Base-by-base conservation (phyloP, 148 eudicot genomes). In the Pouteria glomerata region DNA sequence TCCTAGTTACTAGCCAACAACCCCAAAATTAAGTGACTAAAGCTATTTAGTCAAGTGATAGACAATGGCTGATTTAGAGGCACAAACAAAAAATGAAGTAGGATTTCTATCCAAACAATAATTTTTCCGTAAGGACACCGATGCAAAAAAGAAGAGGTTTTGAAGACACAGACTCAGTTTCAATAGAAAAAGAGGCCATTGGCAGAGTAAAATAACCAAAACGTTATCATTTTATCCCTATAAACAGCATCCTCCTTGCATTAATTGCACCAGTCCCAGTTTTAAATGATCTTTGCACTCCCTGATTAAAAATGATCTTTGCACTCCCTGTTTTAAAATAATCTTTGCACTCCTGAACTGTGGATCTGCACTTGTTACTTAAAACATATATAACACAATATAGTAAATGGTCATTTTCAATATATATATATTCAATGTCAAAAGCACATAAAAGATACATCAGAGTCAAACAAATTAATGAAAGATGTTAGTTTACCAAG, bases 401-500 rank as follows among this genome's bases (percentile, higher is more conserved):
- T 26, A 1, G 14, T 23, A 15, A 68, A 34, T 21, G 31, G 47
- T 4, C 6, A 39, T 35, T 15, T 45, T 35, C 11, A 69, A 42
- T 53, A 27, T 41, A 6, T 35, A 52, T 53, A 69, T 57, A 0
- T 66, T 6, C 23, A 14, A 68, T 14, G 24, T 39, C 44, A 39
- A 45, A 59, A 33, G 45, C 45, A 44, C 18, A 39, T 51, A 50
- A 47, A 63, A 30, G 63, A 56, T 24, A 29, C 21, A 66, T 37
- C 45, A 63, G 30, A 57, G 47, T 15, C 3, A 66, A 65, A 63
- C 41, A 27, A 73, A 73, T 14, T 50, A 34, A 75, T 21, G 57
- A 47, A 56, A 56, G 24, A 68, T 18, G 33, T 60, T 27, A 63
- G 48, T 69, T 85, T 88, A 95, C 99, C 97, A 95, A 82, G 82